phyloP scores from a whole-genome alignment of 345 rosid genomes.

The Bretschneidera sinensis region DNA sequence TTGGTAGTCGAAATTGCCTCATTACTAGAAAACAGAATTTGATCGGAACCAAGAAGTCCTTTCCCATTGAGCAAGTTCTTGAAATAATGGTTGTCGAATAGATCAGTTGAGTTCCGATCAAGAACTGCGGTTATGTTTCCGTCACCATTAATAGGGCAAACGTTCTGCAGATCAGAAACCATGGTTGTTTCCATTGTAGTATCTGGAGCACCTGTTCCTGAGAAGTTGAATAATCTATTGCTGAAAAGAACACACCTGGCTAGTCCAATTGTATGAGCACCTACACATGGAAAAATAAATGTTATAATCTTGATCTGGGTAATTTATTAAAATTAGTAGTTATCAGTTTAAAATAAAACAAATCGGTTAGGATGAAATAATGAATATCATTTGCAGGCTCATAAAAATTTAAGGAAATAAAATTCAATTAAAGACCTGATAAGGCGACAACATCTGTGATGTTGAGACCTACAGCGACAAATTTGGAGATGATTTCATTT shows the following conservation, averaged over 20 bases:
- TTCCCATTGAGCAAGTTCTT: slow-evolving; percentile 44
- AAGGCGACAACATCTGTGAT: slow-evolving; percentile 59
- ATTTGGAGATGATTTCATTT: slow-evolving; percentile 42
- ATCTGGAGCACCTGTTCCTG: slow-evolving; percentile 36
- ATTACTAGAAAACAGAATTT: slow-evolving; percentile 48
- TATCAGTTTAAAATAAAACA: no score
- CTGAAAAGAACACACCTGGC: slow-evolving; percentile 55
- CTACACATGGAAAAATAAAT: slow-evolving; percentile 30
- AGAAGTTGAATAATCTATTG: slow-evolving; percentile 54
- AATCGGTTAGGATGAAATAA: no score
- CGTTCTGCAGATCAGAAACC: slow-evolving; percentile 32
- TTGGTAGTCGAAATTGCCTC: slow-evolving; percentile 46
- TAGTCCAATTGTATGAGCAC: slow-evolving; percentile 60
- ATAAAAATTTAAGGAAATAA: no score
- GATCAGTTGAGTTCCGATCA: slow-evolving; percentile 46
- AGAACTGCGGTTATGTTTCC: slow-evolving; percentile 37
- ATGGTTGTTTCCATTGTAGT: slow-evolving; percentile 40
- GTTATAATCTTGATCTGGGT: no score
- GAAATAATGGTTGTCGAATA: slow-evolving; percentile 66
- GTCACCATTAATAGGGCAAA: slow-evolving; percentile 51
- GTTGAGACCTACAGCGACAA: slow-evolving; percentile 47
- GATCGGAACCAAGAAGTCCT: slow-evolving; percentile 63
- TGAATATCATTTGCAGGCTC: no score
- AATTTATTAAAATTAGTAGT: no score
- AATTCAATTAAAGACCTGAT: no score